Evolutionary conservation across 2,329 filamentous ascomycete species (phyloP), one percentile per base, ranked within the genome.

Genomic region (Dothistroma septosporum): DNA sequence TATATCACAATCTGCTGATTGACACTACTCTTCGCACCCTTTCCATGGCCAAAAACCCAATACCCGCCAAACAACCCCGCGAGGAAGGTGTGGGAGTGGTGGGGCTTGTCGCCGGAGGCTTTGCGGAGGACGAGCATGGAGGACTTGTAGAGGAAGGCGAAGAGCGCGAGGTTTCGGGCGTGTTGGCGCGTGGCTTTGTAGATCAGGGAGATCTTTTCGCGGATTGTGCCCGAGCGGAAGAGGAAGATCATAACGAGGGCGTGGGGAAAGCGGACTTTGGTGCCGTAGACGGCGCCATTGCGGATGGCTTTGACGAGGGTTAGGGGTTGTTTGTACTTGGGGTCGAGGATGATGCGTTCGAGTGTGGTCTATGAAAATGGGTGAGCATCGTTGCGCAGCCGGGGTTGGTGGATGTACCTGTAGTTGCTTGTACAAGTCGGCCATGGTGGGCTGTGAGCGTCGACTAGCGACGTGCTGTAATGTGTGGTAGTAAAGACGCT

Each of bases 1-100:
- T 99, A 99, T 70, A 97, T 90, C 75, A 96, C 92, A 74, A 99
- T 99, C 82, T 99, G 93, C 80, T 97, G 91, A 78, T 88, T 96
- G 64, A 97, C 88, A 65, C 86, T 89, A 63, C 88, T 89, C 35
- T 50, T 63, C 5, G 67, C 69, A 71, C 91, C 87, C 74, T 81
- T 82, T 41, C 88, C 88, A 62, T 89, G 87, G 53, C 93, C 94
- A 74, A 99, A 99, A 64, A 97, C 91, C 63, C 91, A 78, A 81
- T 97, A 99, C 57, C 94, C 94, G 72, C 94, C 94, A 52, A 96
- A 74, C 8, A 97, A 79, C 8, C 94, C 94, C 11, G 91, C 90
- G 62, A 97, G 76, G 77, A 99, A 94, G 63, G 86, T 86, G 77
- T 97, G 92, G 75, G 89, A 90, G 47, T 85, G 85, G 4, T 88